phyloP scores from a whole-genome alignment of 2,329 filamentous ascomycete species.

The Lecanosticta acicola region DNA sequence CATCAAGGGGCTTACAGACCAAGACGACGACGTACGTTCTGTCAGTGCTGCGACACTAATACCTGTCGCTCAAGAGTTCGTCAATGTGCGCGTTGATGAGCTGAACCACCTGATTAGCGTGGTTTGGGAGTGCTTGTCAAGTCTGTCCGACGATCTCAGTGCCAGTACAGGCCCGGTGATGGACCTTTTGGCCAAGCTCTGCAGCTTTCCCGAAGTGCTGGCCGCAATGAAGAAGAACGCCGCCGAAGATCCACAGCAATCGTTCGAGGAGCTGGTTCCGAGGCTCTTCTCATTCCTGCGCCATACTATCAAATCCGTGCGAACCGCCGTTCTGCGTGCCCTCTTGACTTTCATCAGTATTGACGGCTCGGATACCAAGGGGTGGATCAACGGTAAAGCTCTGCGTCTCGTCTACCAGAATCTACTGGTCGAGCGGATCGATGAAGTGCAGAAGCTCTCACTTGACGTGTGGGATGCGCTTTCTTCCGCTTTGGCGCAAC shows the following conservation, averaged over 20 bases:
- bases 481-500: conserved; percentile 58
- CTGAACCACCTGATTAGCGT: conserved; percentile 83
- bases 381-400: conserved; percentile 88
- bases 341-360: conserved; percentile 88
- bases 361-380: conserved; percentile 69
- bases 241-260: conserved; percentile 73
- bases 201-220: conserved; percentile 86
- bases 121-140: conserved; percentile 94
- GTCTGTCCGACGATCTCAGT: conserved; percentile 93
- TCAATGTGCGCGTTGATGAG: conserved; percentile 71
- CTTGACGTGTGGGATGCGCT: conserved; percentile 82
- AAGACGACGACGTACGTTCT: conserved; percentile 90
- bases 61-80: conserved; percentile 92
- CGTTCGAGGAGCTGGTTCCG: conserved; percentile 87
- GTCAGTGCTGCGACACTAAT: conserved; percentile 97
- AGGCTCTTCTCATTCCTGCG: conserved; percentile 92
- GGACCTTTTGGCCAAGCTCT: conserved; percentile 93
- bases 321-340: conserved; percentile 86
- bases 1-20: conserved; percentile 87
- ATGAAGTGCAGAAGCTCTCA: conserved; percentile 73
- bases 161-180: conserved; percentile 97
- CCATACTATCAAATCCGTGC: conserved; percentile 94
- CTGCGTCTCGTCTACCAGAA: conserved; percentile 91
- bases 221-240: conserved; percentile 92
- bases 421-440: conserved; percentile 84